A percentile compares a stretch with the other conserved stretches of the same genome.
phyloP scores from a whole-genome alignment of 768 basidiomycete species.

The Mycena vitilis region DNA sequence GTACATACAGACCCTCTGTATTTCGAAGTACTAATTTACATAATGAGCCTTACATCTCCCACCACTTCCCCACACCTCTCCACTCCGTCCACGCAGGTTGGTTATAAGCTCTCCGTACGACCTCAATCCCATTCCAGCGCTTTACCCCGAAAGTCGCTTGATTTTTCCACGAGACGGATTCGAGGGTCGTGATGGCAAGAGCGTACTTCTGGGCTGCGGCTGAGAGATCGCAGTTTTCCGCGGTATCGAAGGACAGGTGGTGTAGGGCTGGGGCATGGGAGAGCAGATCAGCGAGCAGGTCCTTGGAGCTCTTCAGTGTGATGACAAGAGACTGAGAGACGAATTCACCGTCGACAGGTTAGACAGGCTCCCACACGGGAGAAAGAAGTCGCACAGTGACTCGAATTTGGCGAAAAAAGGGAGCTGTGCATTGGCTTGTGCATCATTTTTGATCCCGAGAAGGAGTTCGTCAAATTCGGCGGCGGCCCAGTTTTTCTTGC shows the following conservation, averaged over 20 bases:
- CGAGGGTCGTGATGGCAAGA: not conserved
- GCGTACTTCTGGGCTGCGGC: not conserved
- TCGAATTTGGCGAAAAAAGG: not conserved
- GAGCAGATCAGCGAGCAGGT: not conserved
- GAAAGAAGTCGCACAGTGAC: not conserved
- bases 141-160: not conserved
- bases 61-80: constrained; percentile 6
- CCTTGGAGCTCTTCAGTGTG: not conserved
- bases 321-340: not conserved
- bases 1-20: no score
- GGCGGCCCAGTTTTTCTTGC: not conserved
- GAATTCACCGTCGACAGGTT: not conserved
- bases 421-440: not conserved
- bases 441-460: not conserved
- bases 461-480: not conserved
- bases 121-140: not conserved
- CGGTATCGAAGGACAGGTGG: not conserved
- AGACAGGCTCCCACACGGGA: not conserved
- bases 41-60: not conserved
- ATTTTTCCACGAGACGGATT: constrained; percentile 8
- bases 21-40: no score
- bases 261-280: constrained; percentile 1
- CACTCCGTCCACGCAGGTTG: not conserved
- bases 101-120: not conserved
- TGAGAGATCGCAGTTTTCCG: not conserved